Percentiles rank a stretch among this genome's conserved stretches.
These are phyloP conservation scores for Saccharomycopsis sp. DNA, from an alignment of 805 yeast genomes.

Conservation along the genomic window DNA sequence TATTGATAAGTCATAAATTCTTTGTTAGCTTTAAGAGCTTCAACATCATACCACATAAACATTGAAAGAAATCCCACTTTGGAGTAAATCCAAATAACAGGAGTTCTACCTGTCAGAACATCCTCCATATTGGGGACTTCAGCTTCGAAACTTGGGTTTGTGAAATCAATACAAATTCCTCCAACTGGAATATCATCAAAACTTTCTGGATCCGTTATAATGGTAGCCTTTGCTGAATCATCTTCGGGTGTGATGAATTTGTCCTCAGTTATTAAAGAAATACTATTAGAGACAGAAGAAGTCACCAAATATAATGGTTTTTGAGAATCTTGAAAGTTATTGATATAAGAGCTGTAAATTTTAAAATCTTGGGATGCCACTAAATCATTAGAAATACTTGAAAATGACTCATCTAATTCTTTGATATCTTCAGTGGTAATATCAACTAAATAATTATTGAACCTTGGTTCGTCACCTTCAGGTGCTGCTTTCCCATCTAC, in stretches of 20 bases:
- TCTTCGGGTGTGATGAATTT: slow-evolving; percentile 40
- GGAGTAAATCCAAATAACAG: slow-evolving; percentile 9
- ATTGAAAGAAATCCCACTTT: slow-evolving; percentile 5
- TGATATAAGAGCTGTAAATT: slow-evolving; percentile 1
- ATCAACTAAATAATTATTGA: slow-evolving; percentile 1
- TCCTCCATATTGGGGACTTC: slow-evolving; percentile 5
- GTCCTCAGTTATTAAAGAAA: slow-evolving; percentile 33
- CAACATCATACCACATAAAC: slow-evolving; percentile 11
- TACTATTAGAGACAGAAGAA: slow-evolving; percentile 56
- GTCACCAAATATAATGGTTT: slow-evolving; percentile 30
- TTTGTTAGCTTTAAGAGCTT: slow-evolving; percentile 4
- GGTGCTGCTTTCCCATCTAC: slow-evolving; percentile 3
- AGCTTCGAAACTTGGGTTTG: background rate
- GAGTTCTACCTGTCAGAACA: background rate
- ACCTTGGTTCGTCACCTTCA: slow-evolving; percentile 4
- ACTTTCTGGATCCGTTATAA: slow-evolving; percentile 59
- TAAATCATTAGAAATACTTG: background rate
- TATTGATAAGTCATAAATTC: too few species aligned
- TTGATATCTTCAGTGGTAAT: background rate
- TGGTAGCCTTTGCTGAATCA: slow-evolving; percentile 62
- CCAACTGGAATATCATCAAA: slow-evolving; percentile 62
- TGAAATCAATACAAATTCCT: slow-evolving; percentile 55
- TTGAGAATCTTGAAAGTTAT: slow-evolving; percentile 5
- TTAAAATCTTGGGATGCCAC: slow-evolving; percentile 7
- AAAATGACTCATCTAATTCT: slow-evolving; percentile 12